Base-by-base conservation (phyloP, 2,329 filamentous ascomycete species). In the Venturia carpophila region DNA sequence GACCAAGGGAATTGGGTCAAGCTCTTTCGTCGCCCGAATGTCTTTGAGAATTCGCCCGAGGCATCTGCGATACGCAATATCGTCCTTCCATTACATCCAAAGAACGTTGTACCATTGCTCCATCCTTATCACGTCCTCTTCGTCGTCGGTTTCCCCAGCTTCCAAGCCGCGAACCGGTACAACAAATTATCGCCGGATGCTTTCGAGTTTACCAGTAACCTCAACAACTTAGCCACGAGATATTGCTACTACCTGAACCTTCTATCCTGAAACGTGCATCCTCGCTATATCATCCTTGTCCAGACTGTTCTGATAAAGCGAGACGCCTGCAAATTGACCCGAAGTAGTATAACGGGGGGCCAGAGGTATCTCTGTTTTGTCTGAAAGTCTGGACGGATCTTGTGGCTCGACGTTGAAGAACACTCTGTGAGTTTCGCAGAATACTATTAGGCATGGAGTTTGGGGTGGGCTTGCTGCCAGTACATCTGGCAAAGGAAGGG, bases 21-120 rank as follows among this genome's bases (percentile, higher is more conserved):
- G 13, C 11, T 64, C 52, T 27, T 60, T 39, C 27, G 37, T 21
- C 21, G 66, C 65, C 67, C 67, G 66, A 45, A 21, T 24, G 5
- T 30, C 42, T 19, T 52, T 65, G 6, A 27, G 17, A 34, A 67
- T 52, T 24, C 49, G 30, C 1, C 67, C 67, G 2, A 66, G 15
- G 15, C 27, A 67, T 62, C 43, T 43, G 21, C 67, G 60, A 63
- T 68, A 68, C 17, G 67, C 67, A 27, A 68, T 58, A 3, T 63
- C 65, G n/a, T 67, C 63, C 27, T 58, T 47, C 67, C 67, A 67
- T 49, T 64, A 52, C 42, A 68, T 45, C 65, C 67, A 68, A 4
- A 68, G 34, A 7, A 68, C 67, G 45, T 68, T 64, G 27, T 65
- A 65, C 21, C 41, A 62, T 27, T 68, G 60, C 10, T 60, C 13